Conservation (phyloP, 2,329 filamentous ascomycete genomes). For the Arthrobotrys sphaeroides region DNA sequence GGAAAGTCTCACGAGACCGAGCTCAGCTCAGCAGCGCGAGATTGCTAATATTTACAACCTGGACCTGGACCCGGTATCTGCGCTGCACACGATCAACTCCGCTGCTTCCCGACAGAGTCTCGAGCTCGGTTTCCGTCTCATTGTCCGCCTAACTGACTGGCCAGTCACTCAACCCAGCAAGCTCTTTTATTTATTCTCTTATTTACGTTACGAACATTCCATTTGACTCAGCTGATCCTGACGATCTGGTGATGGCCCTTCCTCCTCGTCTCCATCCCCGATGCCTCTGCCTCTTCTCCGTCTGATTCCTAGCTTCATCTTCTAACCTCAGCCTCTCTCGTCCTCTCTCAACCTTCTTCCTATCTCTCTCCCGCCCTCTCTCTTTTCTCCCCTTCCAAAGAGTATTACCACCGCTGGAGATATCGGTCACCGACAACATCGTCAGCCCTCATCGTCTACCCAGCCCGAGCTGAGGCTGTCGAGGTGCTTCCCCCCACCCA, state of each 20-base stretch:
- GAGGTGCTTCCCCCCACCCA: too few species aligned
- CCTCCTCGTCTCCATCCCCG: not conserved
- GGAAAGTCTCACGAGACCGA: conserved; percentile 11
- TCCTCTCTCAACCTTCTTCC: not conserved
- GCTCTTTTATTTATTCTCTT: not conserved
- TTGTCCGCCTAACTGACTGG: too few species aligned
- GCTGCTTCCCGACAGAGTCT: not conserved
- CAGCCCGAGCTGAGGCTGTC: too few species aligned
- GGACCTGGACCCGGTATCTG: too few species aligned
- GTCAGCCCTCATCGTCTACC: too few species aligned
- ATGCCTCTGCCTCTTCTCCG: not conserved
- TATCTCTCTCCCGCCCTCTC: too few species aligned
- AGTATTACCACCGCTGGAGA: too few species aligned
- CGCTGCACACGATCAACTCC: conserved; percentile 6
- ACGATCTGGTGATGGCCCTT: conserved; percentile 8
- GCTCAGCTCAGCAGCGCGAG: not conserved
- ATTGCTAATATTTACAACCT: too few species aligned
- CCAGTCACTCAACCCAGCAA: not conserved
- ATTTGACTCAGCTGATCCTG: conserved; percentile 11
- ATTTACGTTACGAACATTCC: not conserved
- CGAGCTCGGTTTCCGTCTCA: not conserved
- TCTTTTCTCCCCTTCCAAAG: not conserved
- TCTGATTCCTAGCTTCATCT: not conserved
- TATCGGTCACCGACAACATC: too few species aligned
- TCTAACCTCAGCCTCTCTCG: not conserved